A percentile compares a stretch with the other conserved stretches of the same genome.
These are phyloP conservation scores for Alternaria ventricosa DNA, from an alignment of 2,329 filamentous ascomycete genomes.

Conservation along the genomic window DNA sequence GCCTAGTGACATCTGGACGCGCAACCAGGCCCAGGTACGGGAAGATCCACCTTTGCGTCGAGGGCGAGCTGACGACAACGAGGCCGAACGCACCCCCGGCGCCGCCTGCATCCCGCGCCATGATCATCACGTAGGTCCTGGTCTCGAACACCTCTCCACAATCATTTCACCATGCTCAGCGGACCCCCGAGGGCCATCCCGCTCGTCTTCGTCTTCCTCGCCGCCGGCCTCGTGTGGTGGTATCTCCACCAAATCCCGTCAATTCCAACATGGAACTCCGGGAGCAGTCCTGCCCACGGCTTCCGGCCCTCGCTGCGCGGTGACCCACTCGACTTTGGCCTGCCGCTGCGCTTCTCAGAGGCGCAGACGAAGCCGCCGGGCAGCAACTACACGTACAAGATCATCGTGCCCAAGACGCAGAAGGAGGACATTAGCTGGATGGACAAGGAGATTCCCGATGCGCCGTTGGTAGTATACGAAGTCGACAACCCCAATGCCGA, in stretches of 20 bases:
- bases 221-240: conserved; percentile 40
- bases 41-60: conserved; percentile 5
- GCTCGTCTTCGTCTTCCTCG: conserved; percentile 33
- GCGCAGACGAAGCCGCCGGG: conserved; percentile 40
- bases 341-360: conserved; percentile 42
- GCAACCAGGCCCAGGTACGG: background rate
- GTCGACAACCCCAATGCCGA: conserved; percentile 59
- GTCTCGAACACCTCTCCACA: background rate
- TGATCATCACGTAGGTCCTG: background rate
- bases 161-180: conserved; percentile 34
- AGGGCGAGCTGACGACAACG: conserved; percentile 6
- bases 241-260: conserved; percentile 31
- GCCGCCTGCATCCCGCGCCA: conserved; percentile 1
- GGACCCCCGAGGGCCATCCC: conserved; percentile 44
- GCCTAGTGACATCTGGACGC: background rate
- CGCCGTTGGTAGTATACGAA: conserved; percentile 56
- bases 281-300: conserved; percentile 8
- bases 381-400: conserved; percentile 45
- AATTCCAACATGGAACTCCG: conserved; percentile 21
- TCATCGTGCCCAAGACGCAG: conserved; percentile 47
- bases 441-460: conserved; percentile 42
- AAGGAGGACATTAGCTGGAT: conserved; percentile 49
- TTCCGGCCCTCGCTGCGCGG: conserved; percentile 23
- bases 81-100: background rate
- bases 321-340: conserved; percentile 46